These are phyloP conservation scores for Uronychia binucleata DNA, from an alignment of 73 alveolate genomes.

Conservation along the genomic window DNA sequence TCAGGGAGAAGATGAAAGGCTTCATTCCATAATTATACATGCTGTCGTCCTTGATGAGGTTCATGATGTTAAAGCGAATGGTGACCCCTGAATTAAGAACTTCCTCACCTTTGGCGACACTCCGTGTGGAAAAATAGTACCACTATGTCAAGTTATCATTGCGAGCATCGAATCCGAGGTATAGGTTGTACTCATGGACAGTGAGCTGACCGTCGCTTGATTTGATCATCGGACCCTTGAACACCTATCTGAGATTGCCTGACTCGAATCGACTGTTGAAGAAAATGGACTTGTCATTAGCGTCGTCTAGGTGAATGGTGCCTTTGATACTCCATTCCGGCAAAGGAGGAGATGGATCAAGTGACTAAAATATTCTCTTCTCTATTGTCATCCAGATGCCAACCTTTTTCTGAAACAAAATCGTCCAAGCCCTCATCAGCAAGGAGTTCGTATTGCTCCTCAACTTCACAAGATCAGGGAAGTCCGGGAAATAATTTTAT, in stretches of 20 bases:
- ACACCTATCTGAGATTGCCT: constrained; percentile 42
- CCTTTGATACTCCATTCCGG: constrained; percentile 25
- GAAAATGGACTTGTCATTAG: constrained; percentile 18
- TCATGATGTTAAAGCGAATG: constrained; percentile 3
- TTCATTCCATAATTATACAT: constrained; percentile 84
- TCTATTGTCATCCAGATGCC: too few relatives aligned
- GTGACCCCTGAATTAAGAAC: constrained; percentile 25
- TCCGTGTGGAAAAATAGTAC: constrained; percentile 65
- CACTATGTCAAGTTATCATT: constrained; percentile 53
- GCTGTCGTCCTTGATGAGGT: constrained; percentile 58
- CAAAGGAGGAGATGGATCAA: constrained; percentile 16
- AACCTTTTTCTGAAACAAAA: neutral
- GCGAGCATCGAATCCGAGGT: constrained; percentile 19
- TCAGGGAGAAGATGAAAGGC: constrained; percentile 60
- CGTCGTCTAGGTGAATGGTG: constrained; percentile 12
- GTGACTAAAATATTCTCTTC: constrained; percentile 5
- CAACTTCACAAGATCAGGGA: neutral
- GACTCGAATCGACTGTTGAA: constrained; percentile 33
- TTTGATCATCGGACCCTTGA: neutral
- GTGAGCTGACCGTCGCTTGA: neutral
- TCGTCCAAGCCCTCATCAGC: neutral
- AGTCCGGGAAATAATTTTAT: neutral
- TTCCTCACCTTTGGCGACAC: constrained; percentile 60
- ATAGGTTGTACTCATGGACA: constrained; percentile 27
- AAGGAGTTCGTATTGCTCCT: neutral